Conservation (phyloP, 2,329 filamentous ascomycete genomes). For the Trichoderma guizhouense region DNA sequence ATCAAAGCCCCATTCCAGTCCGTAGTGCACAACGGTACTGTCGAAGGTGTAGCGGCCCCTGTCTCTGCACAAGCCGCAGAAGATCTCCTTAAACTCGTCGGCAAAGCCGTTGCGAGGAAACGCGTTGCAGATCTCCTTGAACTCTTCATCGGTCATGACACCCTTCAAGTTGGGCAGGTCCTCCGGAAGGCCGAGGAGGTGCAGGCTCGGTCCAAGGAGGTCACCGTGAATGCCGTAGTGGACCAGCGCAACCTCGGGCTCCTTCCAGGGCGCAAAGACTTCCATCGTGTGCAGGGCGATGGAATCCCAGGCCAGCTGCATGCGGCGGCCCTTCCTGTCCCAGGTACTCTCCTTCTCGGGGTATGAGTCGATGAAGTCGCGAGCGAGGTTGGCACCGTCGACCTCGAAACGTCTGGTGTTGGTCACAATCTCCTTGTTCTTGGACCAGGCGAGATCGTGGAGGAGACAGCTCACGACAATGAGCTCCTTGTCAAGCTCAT, state of each 20-base stretch:
- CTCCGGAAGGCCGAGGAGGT: neutral
- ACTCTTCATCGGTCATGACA: neutral
- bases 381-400: neutral
- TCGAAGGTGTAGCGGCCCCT: neutral
- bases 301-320: neutral
- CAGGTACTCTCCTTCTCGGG: neutral
- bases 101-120: neutral
- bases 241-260: neutral
- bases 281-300: neutral
- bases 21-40: neutral
- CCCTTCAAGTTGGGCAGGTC: neutral
- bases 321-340: neutral
- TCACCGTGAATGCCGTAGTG: neutral
- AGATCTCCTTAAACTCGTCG: neutral
- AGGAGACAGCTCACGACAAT: neutral
- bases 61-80: neutral
- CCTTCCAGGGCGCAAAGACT: neutral
- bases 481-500: neutral
- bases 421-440: neutral
- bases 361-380: neutral
- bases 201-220: neutral
- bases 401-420: neutral
- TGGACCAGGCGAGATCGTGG: neutral
- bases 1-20: neutral
- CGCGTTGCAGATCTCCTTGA: neutral